Evolutionary conservation across 768 basidiomycete species (phyloP).

Genomic region (Mycena leptocephala): DNA sequence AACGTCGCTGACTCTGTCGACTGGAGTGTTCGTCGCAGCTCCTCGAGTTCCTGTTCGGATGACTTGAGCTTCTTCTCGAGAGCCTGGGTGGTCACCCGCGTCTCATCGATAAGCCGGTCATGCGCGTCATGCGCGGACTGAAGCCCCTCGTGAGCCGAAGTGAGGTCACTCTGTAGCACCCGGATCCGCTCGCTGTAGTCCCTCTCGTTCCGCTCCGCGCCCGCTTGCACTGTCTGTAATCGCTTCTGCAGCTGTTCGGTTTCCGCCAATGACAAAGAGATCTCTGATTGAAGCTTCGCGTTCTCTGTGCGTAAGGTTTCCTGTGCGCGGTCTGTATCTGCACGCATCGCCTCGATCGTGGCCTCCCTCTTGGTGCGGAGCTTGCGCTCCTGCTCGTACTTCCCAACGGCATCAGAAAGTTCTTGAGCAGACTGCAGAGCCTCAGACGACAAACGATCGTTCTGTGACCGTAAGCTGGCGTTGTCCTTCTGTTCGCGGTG

Average conservation of each 20-base stretch:
- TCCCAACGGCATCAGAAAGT: neutral
- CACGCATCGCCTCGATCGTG: too few relatives aligned
- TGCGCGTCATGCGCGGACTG: neutral
- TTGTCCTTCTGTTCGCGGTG: constrained; percentile 1
- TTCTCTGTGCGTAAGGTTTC: too few relatives aligned
- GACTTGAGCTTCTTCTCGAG: constrained; percentile 6
- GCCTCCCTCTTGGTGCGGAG: too few relatives aligned
- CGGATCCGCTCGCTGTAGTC: neutral
- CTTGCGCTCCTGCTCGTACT: constrained; percentile 8
- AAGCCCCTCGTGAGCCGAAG: neutral
- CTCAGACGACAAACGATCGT: neutral
- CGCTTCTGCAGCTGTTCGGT: neutral
- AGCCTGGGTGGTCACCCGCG: neutral
- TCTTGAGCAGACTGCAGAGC: neutral
- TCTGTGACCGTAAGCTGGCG: too few relatives aligned
- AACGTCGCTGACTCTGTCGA: neutral
- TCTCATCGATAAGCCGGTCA: neutral
- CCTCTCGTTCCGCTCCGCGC: neutral
- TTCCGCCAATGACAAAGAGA: neutral
- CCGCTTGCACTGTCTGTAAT: constrained; percentile 1
- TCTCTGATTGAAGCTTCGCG: neutral
- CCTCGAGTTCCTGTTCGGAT: constrained; percentile 1
- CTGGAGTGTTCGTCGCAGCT: neutral
- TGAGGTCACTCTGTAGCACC: neutral
- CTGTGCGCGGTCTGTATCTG: too few relatives aligned